These are phyloP conservation scores for Amanita jacksonii DNA, from an alignment of 768 basidiomycete species.

Conservation along the genomic window DNA sequence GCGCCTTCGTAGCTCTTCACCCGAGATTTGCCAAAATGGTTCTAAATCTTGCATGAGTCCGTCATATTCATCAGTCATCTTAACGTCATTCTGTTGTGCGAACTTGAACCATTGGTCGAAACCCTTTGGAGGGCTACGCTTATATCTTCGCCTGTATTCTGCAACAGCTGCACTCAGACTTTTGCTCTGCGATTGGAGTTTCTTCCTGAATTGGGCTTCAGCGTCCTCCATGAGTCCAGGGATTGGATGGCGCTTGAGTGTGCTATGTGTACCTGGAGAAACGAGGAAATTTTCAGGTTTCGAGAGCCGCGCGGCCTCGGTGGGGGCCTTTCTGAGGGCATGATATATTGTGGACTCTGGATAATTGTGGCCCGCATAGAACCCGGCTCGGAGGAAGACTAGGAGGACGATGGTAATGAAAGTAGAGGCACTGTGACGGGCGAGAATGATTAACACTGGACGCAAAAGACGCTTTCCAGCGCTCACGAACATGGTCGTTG, in stretches of 20 bases:
- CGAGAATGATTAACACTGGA: background rate
- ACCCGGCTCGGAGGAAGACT: conserved; percentile 41
- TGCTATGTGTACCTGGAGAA: conserved; percentile 11
- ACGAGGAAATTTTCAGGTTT: conserved; percentile 15
- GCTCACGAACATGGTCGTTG: background rate
- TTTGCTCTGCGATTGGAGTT: conserved; percentile 68
- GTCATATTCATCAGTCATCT: conserved; percentile 88
- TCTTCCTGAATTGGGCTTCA: conserved; percentile 55
- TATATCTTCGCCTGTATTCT: conserved; percentile 77
- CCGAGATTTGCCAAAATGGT: conserved; percentile 74
- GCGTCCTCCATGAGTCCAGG: conserved; percentile 77
- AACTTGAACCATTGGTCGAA: conserved; percentile 91
- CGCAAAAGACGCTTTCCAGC: background rate
- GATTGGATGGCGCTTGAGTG: conserved; percentile 59
- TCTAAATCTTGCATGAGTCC: conserved; percentile 67
- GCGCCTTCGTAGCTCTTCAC: conserved; percentile 61
- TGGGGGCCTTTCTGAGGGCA: background rate
- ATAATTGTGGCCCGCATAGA: conserved; percentile 29
- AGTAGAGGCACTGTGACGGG: conserved; percentile 26
- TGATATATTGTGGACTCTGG: conserved; percentile 11
- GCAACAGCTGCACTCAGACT: conserved; percentile 68
- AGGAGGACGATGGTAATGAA: conserved; percentile 33
- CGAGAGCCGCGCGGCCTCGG: conserved; percentile 11
- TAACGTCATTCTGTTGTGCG: conserved; percentile 58
- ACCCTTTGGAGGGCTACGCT: conserved; percentile 73